Evolutionary conservation across 2,329 filamentous ascomycete species (phyloP), one percentile per base, ranked within the genome.

Genomic region (Verticillium tricorpus): DNA sequence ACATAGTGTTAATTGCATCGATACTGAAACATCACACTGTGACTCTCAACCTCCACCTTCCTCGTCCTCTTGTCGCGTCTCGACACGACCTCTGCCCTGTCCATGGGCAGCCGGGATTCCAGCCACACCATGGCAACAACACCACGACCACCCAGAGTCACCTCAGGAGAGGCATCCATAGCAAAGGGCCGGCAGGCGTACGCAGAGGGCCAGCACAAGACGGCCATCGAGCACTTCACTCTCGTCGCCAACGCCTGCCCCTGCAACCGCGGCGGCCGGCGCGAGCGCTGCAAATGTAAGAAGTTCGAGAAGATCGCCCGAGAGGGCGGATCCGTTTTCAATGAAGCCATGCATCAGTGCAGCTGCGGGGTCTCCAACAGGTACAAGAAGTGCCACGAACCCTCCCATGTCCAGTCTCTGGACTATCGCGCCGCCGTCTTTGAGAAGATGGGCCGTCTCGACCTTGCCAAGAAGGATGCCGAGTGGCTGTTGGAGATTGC

Each of bases 401-500:
- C 61, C 1, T 56, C 72, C 9, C 78, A 80, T 59, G 71, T 78
- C 45, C 72, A 75, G 61, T 77, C 77, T 2, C 68, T 80, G 12
- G 77, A 78, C 65, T 76, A 77, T 60, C 70, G 77, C 4, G 75
- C 76, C 19, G 77, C 76, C 2, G 64, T 66, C 56, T 78, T 77
- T 60, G 76, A 78, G 61, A 72, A 72, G 25, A 67, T 79, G 40
- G 67, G 69, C 8, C 72, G 77, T 60, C 67, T 78, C 2, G 72
- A 71, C 5, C 72, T 74, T 28, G 78, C 78, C 15, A 71, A 68
- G 62, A 71, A 65, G 37, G 77, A 79, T 60, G 77, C 78, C 9
- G 74, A 77, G 66, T 79, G 77, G 76, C 73, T 80, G 25, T 64
- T 80, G 19, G 76, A 78, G 60, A 70, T 80, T 52, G 74, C 77